Percentiles rank a stretch among this genome's conserved stretches.
phyloP scores from a whole-genome alignment of 306 rosid genomes.

The Quercus gilva region DNA sequence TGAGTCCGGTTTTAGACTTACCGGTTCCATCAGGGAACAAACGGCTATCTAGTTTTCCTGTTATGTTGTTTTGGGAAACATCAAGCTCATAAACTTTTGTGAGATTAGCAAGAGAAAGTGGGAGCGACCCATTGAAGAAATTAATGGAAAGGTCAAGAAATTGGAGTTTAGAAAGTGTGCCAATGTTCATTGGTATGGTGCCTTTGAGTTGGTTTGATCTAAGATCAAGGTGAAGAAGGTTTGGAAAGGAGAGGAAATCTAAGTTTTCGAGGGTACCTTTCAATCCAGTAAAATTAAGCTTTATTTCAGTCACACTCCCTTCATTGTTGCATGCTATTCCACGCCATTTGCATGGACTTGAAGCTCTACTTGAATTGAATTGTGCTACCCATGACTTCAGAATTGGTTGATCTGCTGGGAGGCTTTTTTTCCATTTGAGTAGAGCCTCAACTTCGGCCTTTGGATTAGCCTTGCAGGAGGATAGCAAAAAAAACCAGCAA shows the following conservation, averaged over 20 bases:
- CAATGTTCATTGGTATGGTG: slow-evolving; percentile 42
- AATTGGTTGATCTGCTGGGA: neutral
- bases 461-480: too few relatives aligned
- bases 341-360: neutral
- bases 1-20: slow-evolving; percentile 34
- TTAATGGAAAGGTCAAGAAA: slow-evolving; percentile 57
- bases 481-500: too few relatives aligned
- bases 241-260: slow-evolving; percentile 49
- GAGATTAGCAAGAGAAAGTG: slow-evolving; percentile 55
- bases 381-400: neutral
- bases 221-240: slow-evolving; percentile 56
- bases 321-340: neutral
- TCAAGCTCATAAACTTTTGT: slow-evolving; percentile 55
- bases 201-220: slow-evolving; percentile 44
- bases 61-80: slow-evolving; percentile 44
- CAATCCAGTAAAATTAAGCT: slow-evolving; percentile 23
- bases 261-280: slow-evolving; percentile 47
- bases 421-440: neutral
- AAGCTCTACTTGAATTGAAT: neutral
- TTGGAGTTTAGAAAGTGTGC: slow-evolving; percentile 42
- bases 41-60: slow-evolving; percentile 39
- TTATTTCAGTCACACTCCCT: too few relatives aligned
- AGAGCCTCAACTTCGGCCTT: neutral
- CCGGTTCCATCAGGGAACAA: slow-evolving; percentile 41
- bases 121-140: slow-evolving; percentile 38